These are phyloP conservation scores for Phytopythium mirpurense DNA, from an alignment of 352 stramenopile species.

Conservation along the genomic window DNA sequence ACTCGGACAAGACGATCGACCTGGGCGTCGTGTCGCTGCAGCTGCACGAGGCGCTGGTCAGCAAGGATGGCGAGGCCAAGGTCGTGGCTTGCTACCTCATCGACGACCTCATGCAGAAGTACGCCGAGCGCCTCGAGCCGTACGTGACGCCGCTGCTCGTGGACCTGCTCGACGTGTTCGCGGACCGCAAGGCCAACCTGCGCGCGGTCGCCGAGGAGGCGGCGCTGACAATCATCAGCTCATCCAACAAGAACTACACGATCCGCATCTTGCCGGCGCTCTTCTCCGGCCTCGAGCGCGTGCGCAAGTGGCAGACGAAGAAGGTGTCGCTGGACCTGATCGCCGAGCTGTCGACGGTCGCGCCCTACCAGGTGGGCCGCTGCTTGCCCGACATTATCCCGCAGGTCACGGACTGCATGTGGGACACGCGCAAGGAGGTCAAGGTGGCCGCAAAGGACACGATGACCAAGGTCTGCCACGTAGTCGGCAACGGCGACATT, in stretches of 20 bases:
- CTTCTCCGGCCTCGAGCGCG: constrained; percentile 86
- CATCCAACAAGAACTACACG: constrained; percentile 83
- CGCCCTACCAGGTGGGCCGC: constrained; percentile 93
- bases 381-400: constrained; percentile 97
- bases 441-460: constrained; percentile 92
- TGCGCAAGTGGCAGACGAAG: constrained; percentile 97
- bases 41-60: constrained; percentile 54
- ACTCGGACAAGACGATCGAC: constrained; percentile 67
- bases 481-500: constrained; percentile 99
- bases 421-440: constrained; percentile 98
- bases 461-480: constrained; percentile 94
- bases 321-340: constrained; percentile 95
- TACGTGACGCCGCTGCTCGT: constrained; percentile 69
- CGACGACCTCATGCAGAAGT: constrained; percentile 84
- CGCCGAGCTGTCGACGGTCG: constrained; percentile 86
- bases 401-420: constrained; percentile 97
- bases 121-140: constrained; percentile 70
- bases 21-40: constrained; percentile 62
- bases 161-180: constrained; percentile 72
- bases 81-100: constrained; percentile 71
- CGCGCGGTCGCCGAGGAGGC: constrained; percentile 64
- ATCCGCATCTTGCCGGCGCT: constrained; percentile 88
- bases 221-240: constrained; percentile 77
- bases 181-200: constrained; percentile 81
- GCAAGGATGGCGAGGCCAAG: constrained; percentile 59